Evolutionary conservation across 2,329 filamentous ascomycete species (phyloP).

Genomic region (Pseudophaeomoniella oleicola): DNA sequence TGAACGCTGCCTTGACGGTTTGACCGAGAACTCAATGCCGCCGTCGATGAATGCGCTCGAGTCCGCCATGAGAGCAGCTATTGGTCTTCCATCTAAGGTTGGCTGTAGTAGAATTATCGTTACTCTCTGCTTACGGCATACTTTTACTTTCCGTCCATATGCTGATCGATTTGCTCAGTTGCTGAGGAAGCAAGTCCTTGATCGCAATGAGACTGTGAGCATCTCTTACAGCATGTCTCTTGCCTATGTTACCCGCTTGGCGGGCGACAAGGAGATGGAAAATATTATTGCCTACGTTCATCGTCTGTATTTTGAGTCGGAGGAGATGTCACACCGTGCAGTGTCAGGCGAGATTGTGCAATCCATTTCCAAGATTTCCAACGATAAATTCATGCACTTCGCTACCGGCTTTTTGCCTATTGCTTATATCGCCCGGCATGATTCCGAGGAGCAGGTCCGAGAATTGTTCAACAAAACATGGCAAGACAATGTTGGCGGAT

Average conservation of each 20-base stretch:
- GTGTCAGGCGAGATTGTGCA: conserved; percentile 73
- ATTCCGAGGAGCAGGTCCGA: conserved; percentile 64
- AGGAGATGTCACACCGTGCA: conserved; percentile 60
- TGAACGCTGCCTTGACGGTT: conserved; percentile 70
- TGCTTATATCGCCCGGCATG: conserved; percentile 74
- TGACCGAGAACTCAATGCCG: conserved; percentile 56
- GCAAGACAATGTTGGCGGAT: conserved; percentile 79
- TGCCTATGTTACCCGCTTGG: conserved; percentile 63
- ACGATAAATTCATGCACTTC: conserved; percentile 71
- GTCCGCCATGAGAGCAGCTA: conserved; percentile 65
- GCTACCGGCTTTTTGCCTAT: conserved; percentile 69
- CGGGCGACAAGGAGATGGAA: conserved; percentile 43
- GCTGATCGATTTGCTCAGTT: conserved; percentile 62
- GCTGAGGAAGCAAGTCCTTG: conserved; percentile 68
- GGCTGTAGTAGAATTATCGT: conserved; percentile 76
- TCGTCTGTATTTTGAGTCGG: conserved; percentile 64
- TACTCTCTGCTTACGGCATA: conserved; percentile 69
- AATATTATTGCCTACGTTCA: conserved; percentile 41
- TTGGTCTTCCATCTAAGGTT: conserved; percentile 88
- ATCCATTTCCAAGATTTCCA: conserved; percentile 70
- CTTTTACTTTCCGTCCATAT: conserved; percentile 58
- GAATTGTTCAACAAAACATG: conserved; percentile 76
- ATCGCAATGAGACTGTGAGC: conserved; percentile 87
- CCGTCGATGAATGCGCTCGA: conserved; percentile 59
- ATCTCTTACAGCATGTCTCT: conserved; percentile 75